Evolutionary conservation across 2,329 filamentous ascomycete genomes (phyloP).

Genomic region (Cercospora sp.): DNA sequence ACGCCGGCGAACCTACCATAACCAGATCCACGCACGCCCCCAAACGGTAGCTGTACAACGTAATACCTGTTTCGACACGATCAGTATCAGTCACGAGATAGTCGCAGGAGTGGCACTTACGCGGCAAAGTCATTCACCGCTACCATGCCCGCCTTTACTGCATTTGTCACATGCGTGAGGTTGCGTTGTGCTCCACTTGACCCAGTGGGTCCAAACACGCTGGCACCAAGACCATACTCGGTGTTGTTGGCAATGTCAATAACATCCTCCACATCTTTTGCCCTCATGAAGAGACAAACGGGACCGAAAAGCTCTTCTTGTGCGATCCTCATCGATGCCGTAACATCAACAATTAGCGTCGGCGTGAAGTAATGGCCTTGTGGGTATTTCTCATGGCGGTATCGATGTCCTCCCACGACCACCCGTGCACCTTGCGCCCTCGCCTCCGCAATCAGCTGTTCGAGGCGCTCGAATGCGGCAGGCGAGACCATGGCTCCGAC

Average conservation of each 20-base stretch:
- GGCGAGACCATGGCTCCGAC: slow-evolving; percentile 88
- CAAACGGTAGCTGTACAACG: slow-evolving; percentile 91
- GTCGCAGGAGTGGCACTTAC: neutral
- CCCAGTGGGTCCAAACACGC: slow-evolving; percentile 70
- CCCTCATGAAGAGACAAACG: slow-evolving; percentile 80
- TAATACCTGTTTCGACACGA: slow-evolving; percentile 59
- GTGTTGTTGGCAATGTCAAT: slow-evolving; percentile 80
- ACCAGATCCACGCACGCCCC: slow-evolving; percentile 80
- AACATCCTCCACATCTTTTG: slow-evolving; percentile 64
- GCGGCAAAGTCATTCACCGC: slow-evolving; percentile 93
- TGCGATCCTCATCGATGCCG: slow-evolving; percentile 79
- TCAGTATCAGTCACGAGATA: slow-evolving; percentile 4
- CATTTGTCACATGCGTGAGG: slow-evolving; percentile 64
- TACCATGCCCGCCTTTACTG: slow-evolving; percentile 83
- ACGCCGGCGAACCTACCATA: slow-evolving; percentile 92
- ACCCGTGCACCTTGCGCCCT: slow-evolving; percentile 76
- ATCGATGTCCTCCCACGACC: slow-evolving; percentile 73
- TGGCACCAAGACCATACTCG: slow-evolving; percentile 81
- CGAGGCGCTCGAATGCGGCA: slow-evolving; percentile 71
- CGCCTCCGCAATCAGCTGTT: slow-evolving; percentile 74
- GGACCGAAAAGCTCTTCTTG: slow-evolving; percentile 92
- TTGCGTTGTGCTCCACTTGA: slow-evolving; percentile 53
- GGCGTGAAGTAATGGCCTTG: slow-evolving; percentile 88
- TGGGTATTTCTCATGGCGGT: slow-evolving; percentile 70
- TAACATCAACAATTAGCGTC: slow-evolving; percentile 89